A percentile compares a stretch with the other conserved stretches of the same genome.
Evolutionary conservation across 1,284 basidiomycete species (phyloP).

Genomic region (Fomitopsis betulina): DNA sequence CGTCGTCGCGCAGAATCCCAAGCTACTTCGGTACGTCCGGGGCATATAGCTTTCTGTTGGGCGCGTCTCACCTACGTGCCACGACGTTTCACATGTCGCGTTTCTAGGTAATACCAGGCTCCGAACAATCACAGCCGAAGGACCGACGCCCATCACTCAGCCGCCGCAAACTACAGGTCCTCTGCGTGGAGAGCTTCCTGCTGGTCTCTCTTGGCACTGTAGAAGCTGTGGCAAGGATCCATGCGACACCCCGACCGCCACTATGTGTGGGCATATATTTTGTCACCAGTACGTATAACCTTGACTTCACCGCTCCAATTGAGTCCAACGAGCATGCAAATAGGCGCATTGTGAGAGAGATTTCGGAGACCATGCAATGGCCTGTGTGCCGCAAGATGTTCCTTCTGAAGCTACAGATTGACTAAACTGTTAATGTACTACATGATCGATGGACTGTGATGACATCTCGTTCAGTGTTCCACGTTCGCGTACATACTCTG

Average conservation of each 20-base stretch:
- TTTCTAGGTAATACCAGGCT: too few species aligned
- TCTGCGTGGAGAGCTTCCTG: background rate
- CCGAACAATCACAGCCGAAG: background rate
- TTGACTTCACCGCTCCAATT: background rate
- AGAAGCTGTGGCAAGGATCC: constrained; percentile 25
- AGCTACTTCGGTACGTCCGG: too few species aligned
- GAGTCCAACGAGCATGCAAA: background rate
- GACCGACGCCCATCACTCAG: background rate
- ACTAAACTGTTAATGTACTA: background rate
- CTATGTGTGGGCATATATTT: constrained; percentile 30
- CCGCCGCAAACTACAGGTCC: background rate
- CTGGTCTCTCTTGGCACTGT: constrained; percentile 22
- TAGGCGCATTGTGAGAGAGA: constrained; percentile 27
- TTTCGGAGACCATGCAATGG: constrained; percentile 23
- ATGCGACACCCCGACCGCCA: constrained; percentile 20
- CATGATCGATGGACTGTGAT: too few species aligned
- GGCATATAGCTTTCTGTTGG: too few species aligned
- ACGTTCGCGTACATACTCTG: too few species aligned
- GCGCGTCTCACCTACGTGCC: too few species aligned
- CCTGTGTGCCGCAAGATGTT: constrained; percentile 26
- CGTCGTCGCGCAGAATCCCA: too few species aligned
- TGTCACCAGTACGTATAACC: constrained; percentile 20
- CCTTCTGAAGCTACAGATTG: constrained; percentile 22
- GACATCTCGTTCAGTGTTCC: too few species aligned
- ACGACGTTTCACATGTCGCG: too few species aligned